Percentiles rank a stretch among this genome's conserved stretches.
These are phyloP conservation scores for Myrica gale DNA, from an alignment of 306 rosid species.

Conservation along the genomic window DNA sequence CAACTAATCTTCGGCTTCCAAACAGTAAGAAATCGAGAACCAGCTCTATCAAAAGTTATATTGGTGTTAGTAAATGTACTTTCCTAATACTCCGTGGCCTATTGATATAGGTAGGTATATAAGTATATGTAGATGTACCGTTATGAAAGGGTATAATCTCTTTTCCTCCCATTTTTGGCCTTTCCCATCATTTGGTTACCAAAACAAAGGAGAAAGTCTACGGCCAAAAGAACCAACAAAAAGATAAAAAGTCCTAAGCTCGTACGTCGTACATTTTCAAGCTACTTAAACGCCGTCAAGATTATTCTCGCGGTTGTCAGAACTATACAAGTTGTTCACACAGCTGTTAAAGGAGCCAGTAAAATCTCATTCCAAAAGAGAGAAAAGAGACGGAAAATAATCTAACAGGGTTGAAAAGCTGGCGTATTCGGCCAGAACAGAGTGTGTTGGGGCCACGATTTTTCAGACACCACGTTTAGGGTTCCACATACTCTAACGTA, in stretches of 20 bases:
- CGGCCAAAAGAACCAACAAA: neutral
- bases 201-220: neutral
- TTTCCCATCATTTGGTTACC: neutral
- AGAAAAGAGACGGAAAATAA: neutral
- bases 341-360: neutral
- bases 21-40: neutral
- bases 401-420: neutral
- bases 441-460: neutral
- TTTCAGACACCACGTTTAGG: neutral
- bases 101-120: neutral
- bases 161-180: neutral
- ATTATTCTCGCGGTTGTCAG: neutral
- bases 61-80: neutral
- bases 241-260: neutral
- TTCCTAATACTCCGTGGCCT: neutral
- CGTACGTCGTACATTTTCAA: no score
- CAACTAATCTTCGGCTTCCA: constrained; percentile 7
- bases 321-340: neutral
- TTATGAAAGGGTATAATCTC: neutral
- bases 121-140: no score
- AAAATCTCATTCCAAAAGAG: neutral
- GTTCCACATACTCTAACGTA: neutral
- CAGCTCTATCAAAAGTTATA: neutral
- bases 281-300: no score
- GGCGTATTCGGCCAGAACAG: no score